A percentile compares a stretch with the other conserved stretches of the same genome.
Evolutionary conservation across 179 eudicot genomes (phyloP).

Genomic region (Heliamphora pulchella): DNA sequence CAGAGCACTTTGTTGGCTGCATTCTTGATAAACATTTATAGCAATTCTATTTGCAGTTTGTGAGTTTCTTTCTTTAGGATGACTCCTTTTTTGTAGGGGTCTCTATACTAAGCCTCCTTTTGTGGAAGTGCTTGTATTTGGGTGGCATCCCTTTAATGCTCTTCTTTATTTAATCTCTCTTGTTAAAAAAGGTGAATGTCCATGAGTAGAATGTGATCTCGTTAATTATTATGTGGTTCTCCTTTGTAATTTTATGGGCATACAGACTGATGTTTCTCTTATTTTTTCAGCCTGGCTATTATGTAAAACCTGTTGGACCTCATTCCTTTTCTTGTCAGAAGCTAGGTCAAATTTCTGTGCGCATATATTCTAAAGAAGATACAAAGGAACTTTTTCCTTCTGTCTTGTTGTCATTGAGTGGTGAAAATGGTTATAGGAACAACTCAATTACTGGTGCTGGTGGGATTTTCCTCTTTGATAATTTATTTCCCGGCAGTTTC

Average conservation of each 20-base stretch:
- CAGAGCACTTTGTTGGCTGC: not conserved
- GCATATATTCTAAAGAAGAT: conserved; percentile 56
- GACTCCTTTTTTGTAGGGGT: no score
- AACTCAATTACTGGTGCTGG: conserved; percentile 78
- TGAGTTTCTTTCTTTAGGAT: no score
- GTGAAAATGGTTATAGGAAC: conserved; percentile 97
- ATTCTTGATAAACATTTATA: not conserved
- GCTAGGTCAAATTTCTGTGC: conserved; percentile 84
- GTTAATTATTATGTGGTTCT: not conserved
- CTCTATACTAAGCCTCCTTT: no score
- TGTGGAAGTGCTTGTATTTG: no score
- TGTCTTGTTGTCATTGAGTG: conserved; percentile 79
- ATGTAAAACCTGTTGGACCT: conserved; percentile 66
- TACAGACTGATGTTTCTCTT: conserved; percentile 16
- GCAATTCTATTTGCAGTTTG: not conserved
- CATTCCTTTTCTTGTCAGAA: conserved; percentile 88
- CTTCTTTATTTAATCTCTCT: no score
- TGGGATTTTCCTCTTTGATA: conserved; percentile 61
- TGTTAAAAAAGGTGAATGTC: not conserved
- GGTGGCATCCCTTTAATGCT: no score
- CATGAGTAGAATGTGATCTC: not conserved
- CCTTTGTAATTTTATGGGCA: not conserved
- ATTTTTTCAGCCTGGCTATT: conserved; percentile 77
- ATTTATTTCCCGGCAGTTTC: conserved; percentile 93
- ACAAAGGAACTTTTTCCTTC: conserved; percentile 78